Conservation (phyloP, 2,329 filamentous ascomycete genomes). For the Microascus cirrosus region DNA sequence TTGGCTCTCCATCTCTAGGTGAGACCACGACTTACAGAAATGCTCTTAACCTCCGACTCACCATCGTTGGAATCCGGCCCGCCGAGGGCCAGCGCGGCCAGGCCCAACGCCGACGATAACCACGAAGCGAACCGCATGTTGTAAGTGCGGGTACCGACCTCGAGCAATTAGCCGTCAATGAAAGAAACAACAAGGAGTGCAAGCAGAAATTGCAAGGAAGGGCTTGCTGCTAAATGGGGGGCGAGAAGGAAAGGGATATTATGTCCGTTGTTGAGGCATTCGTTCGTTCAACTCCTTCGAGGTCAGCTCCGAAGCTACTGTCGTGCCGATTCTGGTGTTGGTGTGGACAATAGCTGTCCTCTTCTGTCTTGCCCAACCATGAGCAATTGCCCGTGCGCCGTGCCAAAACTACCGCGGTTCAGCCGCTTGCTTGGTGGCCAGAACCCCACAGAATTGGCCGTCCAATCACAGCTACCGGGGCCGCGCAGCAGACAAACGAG, state of each 20-base stretch:
- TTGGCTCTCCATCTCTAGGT: not conserved
- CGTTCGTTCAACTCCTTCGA: not conserved
- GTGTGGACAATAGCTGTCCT: constrained; percentile 4
- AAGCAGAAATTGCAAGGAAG: not conserved
- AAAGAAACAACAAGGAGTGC: not conserved
- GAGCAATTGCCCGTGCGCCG: not conserved
- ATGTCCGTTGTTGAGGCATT: constrained; percentile 1
- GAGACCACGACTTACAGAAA: constrained; percentile 7
- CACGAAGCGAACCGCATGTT: constrained; percentile 4
- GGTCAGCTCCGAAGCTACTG: not conserved
- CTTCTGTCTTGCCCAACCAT: not conserved
- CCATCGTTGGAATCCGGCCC: constrained; percentile 3
- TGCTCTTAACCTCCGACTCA: constrained; percentile 10
- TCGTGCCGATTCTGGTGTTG: not conserved
- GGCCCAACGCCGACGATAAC: constrained; percentile 1
- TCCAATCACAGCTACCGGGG: not conserved
- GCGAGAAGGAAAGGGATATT: not conserved
- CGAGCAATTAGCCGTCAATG: not conserved
- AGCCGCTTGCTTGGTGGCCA: not conserved
- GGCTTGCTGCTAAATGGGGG: not conserved
- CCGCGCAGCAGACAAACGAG: not conserved
- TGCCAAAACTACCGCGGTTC: not conserved
- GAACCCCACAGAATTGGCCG: not conserved
- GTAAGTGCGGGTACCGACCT: not conserved
- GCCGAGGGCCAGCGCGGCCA: constrained; percentile 7